These are phyloP conservation scores for Lipomyces chichibuensis DNA, from an alignment of 805 yeast species.

Conservation along the genomic window DNA sequence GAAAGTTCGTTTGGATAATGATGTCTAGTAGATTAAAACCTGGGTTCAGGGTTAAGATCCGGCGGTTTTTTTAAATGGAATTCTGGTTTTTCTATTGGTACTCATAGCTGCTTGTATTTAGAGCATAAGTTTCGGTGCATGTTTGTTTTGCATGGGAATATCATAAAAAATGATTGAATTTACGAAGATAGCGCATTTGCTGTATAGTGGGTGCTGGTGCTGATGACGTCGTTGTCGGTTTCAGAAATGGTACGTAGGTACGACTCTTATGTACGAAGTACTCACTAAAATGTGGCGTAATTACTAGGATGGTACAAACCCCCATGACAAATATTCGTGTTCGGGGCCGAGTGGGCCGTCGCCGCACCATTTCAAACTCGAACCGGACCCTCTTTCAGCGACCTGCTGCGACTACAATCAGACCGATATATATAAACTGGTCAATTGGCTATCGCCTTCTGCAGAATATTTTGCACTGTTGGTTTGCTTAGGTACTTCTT, in stretches of 20 bases:
- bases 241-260: background rate
- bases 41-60: background rate
- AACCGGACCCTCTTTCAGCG: background rate
- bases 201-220: too few species aligned
- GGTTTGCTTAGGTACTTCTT: too few species aligned
- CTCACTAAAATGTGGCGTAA: too few species aligned
- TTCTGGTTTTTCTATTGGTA: background rate
- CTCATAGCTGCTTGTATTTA: background rate
- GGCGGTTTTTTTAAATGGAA: background rate
- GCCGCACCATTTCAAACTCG: background rate
- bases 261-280: background rate
- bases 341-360: too few species aligned
- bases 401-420: background rate
- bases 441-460: too few species aligned
- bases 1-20: background rate
- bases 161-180: too few species aligned
- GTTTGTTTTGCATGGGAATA: too few species aligned
- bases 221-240: background rate
- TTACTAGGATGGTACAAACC: background rate
- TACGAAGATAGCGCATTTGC: too few species aligned
- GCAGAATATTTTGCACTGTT: too few species aligned
- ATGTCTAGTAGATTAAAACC: background rate
- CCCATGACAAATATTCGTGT: background rate
- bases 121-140: background rate
- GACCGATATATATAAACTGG: background rate